phyloP scores from a whole-genome alignment of 371 early-diverging fungal genomes.

The Pancytospora philotis region DNA sequence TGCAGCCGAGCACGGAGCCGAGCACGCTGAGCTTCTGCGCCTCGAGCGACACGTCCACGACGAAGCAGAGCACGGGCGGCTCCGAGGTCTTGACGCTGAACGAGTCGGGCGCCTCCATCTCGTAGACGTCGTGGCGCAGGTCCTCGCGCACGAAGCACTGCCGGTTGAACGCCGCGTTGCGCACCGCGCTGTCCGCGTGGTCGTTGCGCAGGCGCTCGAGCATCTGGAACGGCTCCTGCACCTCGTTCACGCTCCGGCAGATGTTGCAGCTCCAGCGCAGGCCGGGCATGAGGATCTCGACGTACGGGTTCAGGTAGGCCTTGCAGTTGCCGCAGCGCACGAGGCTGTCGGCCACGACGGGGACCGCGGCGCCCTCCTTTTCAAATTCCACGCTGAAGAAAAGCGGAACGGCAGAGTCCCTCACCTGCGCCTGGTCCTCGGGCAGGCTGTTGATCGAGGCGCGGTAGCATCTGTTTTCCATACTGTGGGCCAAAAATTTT shows the following conservation, averaged over 20 bases:
- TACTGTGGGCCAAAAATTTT: constrained; percentile 7
- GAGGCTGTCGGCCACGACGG: constrained; percentile 25
- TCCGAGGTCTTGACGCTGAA: constrained; percentile 33
- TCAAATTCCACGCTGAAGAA: constrained; percentile 22
- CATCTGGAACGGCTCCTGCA: constrained; percentile 41
- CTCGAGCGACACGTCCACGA: constrained; percentile 50
- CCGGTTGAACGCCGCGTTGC: constrained; percentile 42
- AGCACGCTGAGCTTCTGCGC: constrained; percentile 22
- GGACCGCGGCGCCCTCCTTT: constrained; percentile 21
- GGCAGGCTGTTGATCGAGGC: constrained; percentile 15
- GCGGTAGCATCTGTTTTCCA: constrained; percentile 15
- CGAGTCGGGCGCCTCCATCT: constrained; percentile 41
- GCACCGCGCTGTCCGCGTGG: constrained; percentile 30
- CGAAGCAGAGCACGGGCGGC: constrained; percentile 37
- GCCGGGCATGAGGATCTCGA: constrained; percentile 59
- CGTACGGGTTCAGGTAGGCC: constrained; percentile 58
- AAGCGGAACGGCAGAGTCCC: constrained; percentile 1
- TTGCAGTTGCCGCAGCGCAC: constrained; percentile 55
- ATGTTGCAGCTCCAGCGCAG: constrained; percentile 59
- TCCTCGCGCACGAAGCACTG: constrained; percentile 29
- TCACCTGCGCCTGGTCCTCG: constrained; percentile 5
- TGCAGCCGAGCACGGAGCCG: constrained; percentile 14
- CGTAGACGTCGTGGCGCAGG: constrained; percentile 47
- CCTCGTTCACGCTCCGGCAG: constrained; percentile 49
- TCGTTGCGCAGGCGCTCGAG: constrained; percentile 17